A percentile compares a stretch with the other conserved stretches of the same genome.
Conservation (phyloP, 768 basidiomycete genomes). For the Trametes gibbosa region DNA sequence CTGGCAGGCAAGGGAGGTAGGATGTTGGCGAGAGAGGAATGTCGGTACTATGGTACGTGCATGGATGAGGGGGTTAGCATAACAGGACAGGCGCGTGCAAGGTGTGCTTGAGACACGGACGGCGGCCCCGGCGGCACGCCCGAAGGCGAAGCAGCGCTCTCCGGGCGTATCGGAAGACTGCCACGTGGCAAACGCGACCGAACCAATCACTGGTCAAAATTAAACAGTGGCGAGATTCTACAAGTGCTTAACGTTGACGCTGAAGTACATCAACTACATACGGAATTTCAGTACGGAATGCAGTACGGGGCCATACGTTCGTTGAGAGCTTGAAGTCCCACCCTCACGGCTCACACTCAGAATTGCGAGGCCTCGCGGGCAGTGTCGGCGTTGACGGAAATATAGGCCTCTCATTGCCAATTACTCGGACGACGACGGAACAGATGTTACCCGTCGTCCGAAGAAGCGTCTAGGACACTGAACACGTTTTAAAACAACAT, state of each 20-base stretch:
- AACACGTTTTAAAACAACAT: neutral
- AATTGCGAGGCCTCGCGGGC: too few species aligned
- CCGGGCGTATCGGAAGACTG: conserved; percentile 8
- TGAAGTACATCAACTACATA: too few species aligned
- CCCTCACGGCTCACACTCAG: too few species aligned
- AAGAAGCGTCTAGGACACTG: conserved; percentile 10
- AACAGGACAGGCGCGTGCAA: neutral
- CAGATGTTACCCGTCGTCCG: conserved; percentile 4
- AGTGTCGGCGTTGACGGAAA: too few species aligned
- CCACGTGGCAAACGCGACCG: too few species aligned
- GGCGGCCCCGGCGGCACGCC: conserved; percentile 1
- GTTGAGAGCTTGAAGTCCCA: too few species aligned
- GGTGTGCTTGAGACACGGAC: neutral
- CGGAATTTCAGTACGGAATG: too few species aligned
- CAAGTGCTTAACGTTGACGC: too few species aligned
- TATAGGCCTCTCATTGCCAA: neutral
- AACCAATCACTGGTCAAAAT: too few species aligned
- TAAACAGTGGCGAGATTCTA: too few species aligned
- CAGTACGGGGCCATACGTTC: too few species aligned
- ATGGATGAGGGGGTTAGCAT: conserved; percentile 3
- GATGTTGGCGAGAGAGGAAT: neutral
- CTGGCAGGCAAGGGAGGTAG: neutral
- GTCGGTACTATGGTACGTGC: neutral
- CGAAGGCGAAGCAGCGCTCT: neutral
- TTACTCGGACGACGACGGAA: neutral